Percentiles rank a stretch among this genome's conserved stretches.
These are phyloP conservation scores for Phytomonas sp. DNA, from an alignment of 208 protist genomes.

Conservation along the genomic window DNA sequence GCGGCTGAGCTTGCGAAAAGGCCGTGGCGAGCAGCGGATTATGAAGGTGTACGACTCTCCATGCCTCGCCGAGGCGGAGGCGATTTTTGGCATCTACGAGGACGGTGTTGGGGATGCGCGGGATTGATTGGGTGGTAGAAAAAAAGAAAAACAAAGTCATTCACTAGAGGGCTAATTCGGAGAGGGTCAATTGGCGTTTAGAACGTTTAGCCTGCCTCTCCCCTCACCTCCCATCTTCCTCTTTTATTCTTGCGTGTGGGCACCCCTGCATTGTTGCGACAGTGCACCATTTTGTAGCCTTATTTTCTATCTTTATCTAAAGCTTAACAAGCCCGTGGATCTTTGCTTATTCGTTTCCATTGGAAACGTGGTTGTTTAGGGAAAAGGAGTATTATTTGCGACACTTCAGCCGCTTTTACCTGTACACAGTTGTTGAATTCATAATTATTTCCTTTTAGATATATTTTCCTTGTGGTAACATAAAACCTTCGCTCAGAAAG, in stretches of 20 bases:
- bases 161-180: too few relatives aligned
- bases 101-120: constrained; percentile 96
- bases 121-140: constrained; percentile 48
- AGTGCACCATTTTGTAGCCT: neutral
- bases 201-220: neutral
- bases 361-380: neutral
- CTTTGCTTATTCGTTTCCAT: neutral
- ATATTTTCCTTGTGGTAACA: neutral
- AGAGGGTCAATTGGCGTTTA: neutral
- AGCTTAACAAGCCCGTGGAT: neutral
- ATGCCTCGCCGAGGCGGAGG: constrained; percentile 96
- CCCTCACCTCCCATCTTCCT: neutral
- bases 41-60: constrained; percentile 99
- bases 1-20: constrained; percentile 97
- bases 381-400: neutral
- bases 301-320: neutral
- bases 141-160: neutral
- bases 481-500: neutral
- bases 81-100: constrained; percentile 94
- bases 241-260: neutral
- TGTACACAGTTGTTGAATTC: neutral
- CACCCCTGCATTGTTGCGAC: neutral
- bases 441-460: neutral
- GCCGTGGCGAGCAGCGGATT: constrained; percentile 97
- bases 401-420: neutral